A percentile compares a stretch with the other conserved stretches of the same genome.
Evolutionary conservation across 169 alveolate genomes (phyloP).

Genomic region (Plasmodium gallinaceum): DNA sequence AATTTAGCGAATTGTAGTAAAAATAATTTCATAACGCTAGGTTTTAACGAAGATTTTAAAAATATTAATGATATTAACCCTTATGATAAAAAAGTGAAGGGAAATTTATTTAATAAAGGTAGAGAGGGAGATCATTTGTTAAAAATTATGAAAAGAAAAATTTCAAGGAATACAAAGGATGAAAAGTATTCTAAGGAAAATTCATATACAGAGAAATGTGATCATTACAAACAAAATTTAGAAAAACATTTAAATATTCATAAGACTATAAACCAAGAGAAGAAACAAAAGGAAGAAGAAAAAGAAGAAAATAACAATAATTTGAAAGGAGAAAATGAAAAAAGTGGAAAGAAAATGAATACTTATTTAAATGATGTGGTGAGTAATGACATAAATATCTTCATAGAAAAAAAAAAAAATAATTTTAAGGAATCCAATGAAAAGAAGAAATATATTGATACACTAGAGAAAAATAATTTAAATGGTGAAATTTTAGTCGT

Average conservation of each 20-base stretch:
- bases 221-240: background rate
- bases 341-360: background rate
- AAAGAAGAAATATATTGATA: background rate
- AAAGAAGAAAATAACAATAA: constrained; percentile 15
- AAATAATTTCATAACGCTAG: background rate
- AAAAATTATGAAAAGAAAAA: background rate
- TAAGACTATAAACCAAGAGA: background rate
- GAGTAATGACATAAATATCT: background rate
- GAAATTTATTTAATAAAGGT: background rate
- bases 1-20: background rate
- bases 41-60: background rate
- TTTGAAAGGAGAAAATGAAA: background rate
- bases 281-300: background rate
- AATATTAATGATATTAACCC: background rate
- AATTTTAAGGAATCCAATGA: background rate
- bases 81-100: background rate
- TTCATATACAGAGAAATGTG: background rate
- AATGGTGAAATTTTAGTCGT: background rate
- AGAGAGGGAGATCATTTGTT: background rate
- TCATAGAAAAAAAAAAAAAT: background rate
- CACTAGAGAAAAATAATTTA: background rate
- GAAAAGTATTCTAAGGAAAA: constrained; percentile 6
- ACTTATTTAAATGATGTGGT: background rate
- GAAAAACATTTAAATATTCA: background rate
- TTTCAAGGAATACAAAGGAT: background rate